Percentiles rank a stretch among this genome's conserved stretches.
phyloP scores from a whole-genome alignment of 805 yeast species.

The Nakazawaea molendinolei region DNA sequence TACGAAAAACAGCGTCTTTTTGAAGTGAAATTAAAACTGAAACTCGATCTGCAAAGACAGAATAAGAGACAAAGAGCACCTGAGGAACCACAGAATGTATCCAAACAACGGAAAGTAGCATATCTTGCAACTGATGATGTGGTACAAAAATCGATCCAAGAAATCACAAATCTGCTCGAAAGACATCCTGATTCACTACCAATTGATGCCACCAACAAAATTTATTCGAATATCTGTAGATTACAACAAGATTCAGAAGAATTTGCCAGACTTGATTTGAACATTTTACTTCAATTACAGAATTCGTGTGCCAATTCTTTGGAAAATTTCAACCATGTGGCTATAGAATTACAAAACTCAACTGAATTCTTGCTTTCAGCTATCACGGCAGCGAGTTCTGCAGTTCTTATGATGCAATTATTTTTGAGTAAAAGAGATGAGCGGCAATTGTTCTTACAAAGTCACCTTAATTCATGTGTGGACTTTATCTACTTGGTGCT shows the following conservation, averaged over 20 bases:
- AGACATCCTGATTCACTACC: too few species aligned
- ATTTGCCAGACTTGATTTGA: slow-evolving; percentile 16
- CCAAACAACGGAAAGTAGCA: too few species aligned
- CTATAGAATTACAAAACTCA: slow-evolving; percentile 5
- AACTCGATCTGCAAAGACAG: too few species aligned
- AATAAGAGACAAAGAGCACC: too few species aligned
- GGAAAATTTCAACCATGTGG: slow-evolving; percentile 16
- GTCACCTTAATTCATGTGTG: slow-evolving; percentile 33
- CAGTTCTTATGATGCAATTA: slow-evolving; percentile 31
- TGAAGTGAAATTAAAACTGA: too few species aligned
- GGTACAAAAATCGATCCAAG: too few species aligned
- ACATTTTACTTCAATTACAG: slow-evolving; percentile 26
- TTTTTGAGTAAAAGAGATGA: slow-evolving; percentile 35
- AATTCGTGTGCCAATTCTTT: slow-evolving; percentile 24
- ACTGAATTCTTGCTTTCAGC: slow-evolving; percentile 13
- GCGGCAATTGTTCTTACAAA: slow-evolving; percentile 39
- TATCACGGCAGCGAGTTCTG: slow-evolving; percentile 25
- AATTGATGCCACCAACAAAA: too few species aligned
- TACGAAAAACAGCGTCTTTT: slow-evolving; percentile 2
- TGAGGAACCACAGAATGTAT: too few species aligned
- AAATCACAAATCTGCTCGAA: too few species aligned
- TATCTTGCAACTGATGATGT: too few species aligned
- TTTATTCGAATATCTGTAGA: slow-evolving; percentile 19
- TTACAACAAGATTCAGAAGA: slow-evolving; percentile 14
- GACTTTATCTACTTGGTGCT: slow-evolving; percentile 29